These are phyloP conservation scores for Sapria himalayana DNA, from an alignment of 345 rosid genomes.

Conservation along the genomic window DNA sequence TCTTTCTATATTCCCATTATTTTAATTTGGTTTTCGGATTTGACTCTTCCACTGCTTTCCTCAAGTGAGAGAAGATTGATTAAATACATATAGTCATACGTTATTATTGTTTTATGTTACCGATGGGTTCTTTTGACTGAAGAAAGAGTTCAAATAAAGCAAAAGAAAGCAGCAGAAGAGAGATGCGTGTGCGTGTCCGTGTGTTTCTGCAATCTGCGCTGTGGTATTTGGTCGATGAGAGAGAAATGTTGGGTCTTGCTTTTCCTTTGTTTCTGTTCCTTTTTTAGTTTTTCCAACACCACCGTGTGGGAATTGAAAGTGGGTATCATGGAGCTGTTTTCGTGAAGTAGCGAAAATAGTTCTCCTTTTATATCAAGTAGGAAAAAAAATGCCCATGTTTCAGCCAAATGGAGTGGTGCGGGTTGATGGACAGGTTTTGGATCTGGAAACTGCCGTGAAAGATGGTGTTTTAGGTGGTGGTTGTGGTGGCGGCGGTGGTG, in stretches of 20 bases:
- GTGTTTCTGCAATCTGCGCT: conserved; percentile 7
- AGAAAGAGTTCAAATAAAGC: conserved; percentile 18
- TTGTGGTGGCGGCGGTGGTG: conserved; percentile 18
- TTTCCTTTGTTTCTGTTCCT: conserved; percentile 1
- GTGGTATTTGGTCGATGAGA: conserved; percentile 10
- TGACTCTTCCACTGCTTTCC: conserved; percentile 6
- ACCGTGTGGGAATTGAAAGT: conserved; percentile 12
- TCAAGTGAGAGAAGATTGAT: conserved; percentile 18
- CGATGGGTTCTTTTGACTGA: conserved; percentile 29
- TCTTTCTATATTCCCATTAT: conserved; percentile 1
- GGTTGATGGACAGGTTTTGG: conserved; percentile 33
- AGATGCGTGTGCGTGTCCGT: conserved; percentile 2
- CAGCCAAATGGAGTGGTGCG: conserved; percentile 25
- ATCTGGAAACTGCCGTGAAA: conserved; percentile 52
- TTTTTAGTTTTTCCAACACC: conserved; percentile 7
- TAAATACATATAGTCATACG: too few relatives aligned
- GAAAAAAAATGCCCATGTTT: conserved; percentile 33
- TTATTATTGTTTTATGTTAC: too few relatives aligned
- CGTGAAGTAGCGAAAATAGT: conserved; percentile 1
- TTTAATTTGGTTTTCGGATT: conserved; percentile 3
- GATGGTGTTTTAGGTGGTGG: conserved; percentile 44
- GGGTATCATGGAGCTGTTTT: conserved; percentile 11
- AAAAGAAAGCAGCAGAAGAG: conserved; percentile 12
- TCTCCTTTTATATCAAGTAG: neutral
- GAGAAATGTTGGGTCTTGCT: conserved; percentile 6